Conservation (phyloP, 164 flowering plant genomes). For the Houttuynia cordata region DNA sequence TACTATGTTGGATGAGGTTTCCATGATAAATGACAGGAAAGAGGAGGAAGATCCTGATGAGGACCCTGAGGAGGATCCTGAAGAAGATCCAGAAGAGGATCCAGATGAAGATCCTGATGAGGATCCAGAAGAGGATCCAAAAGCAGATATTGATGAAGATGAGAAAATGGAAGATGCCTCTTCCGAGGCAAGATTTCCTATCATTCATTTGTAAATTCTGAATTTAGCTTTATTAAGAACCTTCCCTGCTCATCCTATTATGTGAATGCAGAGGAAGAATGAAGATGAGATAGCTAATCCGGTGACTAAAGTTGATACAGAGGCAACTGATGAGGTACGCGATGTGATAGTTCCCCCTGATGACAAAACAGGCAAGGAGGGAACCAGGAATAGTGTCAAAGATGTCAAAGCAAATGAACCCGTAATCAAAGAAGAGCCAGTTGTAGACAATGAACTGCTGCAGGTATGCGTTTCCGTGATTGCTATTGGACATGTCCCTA, state of each 20-base stretch:
- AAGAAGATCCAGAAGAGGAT: slow-evolving; percentile 61
- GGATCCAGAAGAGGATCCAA: slow-evolving; percentile 21
- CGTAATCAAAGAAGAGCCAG: slow-evolving; percentile 12
- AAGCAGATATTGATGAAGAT: slow-evolving; percentile 20
- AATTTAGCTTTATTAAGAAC: background rate
- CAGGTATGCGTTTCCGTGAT: slow-evolving; percentile 28
- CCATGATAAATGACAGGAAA: slow-evolving; percentile 10
- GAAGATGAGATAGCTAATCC: background rate
- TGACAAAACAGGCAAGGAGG: background rate
- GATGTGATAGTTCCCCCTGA: background rate
- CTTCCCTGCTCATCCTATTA: background rate
- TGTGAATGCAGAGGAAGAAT: background rate
- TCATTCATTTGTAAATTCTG: background rate
- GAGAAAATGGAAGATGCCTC: background rate
- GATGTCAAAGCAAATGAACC: slow-evolving; percentile 16
- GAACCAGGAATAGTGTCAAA: slow-evolving; percentile 5
- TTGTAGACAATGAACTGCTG: slow-evolving; percentile 60
- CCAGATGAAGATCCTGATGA: slow-evolving; percentile 16
- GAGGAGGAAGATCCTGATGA: slow-evolving; percentile 63
- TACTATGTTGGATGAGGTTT: slow-evolving; percentile 18
- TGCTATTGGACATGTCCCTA: background rate
- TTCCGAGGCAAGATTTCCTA: slow-evolving; percentile 1
- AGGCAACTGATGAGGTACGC: background rate
- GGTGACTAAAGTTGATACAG: background rate
- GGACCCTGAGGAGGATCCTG: slow-evolving; percentile 60